Evolutionary conservation across 345 rosid species (phyloP).

Genomic region (Pugionium cornutum): DNA sequence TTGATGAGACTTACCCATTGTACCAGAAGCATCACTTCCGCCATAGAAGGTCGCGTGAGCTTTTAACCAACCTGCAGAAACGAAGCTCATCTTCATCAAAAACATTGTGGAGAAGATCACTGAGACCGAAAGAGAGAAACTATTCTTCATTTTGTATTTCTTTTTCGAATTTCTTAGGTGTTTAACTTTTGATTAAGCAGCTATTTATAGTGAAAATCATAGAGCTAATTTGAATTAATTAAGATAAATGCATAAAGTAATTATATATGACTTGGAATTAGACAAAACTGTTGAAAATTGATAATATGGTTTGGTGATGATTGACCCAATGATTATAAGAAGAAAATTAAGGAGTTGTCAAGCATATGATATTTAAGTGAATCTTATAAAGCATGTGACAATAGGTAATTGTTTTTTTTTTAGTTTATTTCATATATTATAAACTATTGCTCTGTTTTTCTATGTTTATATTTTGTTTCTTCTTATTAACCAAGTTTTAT

Average conservation of each 20-base stretch:
- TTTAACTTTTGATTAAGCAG: slow-evolving; percentile 18
- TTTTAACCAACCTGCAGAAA: slow-evolving; percentile 50
- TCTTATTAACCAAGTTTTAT: slow-evolving; percentile 21
- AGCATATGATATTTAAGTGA: slow-evolving; percentile 25
- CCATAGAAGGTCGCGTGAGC: slow-evolving; percentile 74
- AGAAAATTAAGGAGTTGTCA: slow-evolving; percentile 34
- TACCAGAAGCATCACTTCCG: slow-evolving; percentile 62
- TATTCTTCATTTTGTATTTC: slow-evolving; percentile 37
- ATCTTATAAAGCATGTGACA: slow-evolving; percentile 37
- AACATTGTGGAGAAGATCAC: slow-evolving; percentile 41
- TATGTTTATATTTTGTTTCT: slow-evolving; percentile 12
- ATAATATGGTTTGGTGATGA: slow-evolving; percentile 32
- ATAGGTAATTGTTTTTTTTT: slow-evolving; percentile 15
- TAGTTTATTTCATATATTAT: slow-evolving; percentile 13
- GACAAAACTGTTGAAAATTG: slow-evolving; percentile 27
- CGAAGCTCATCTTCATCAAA: slow-evolving; percentile 28
- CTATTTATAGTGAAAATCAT: slow-evolving; percentile 45
- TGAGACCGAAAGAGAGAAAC: slow-evolving; percentile 19
- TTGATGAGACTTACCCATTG: slow-evolving; percentile 49
- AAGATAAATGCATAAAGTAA: slow-evolving; percentile 9
- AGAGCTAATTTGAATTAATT: not conserved
- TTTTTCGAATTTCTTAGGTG: slow-evolving; percentile 20
- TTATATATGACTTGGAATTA: slow-evolving; percentile 31
- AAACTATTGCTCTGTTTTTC: not conserved
- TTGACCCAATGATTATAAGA: slow-evolving; percentile 38